Evolutionary conservation across 768 basidiomycete genomes (phyloP).

Genomic region (Termitomyces bulborhizus): DNA sequence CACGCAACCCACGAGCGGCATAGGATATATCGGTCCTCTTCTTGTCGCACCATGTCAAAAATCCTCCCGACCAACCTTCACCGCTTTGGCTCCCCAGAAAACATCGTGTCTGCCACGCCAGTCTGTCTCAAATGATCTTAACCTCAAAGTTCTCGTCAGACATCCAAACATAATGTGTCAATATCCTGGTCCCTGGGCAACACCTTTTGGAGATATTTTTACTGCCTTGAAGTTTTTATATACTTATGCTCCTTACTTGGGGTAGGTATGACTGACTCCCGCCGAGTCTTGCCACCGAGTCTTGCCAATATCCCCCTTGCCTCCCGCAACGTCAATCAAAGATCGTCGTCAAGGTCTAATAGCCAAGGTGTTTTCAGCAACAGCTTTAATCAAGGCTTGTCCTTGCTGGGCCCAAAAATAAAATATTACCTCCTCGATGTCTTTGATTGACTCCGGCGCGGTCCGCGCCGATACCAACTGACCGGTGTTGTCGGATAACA

Average conservation of each 20-base stretch:
- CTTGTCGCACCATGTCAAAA: too few relatives aligned
- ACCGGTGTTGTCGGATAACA: background rate
- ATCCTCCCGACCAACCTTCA: too few relatives aligned
- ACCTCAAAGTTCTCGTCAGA: too few relatives aligned
- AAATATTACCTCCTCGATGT: background rate
- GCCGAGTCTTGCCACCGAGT: background rate
- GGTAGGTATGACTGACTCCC: background rate
- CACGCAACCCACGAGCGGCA: too few relatives aligned
- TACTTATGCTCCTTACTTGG: background rate
- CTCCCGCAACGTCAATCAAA: background rate
- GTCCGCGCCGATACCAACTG: too few relatives aligned
- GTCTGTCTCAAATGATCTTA: too few relatives aligned
- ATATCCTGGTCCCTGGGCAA: background rate
- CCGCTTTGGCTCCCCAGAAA: too few relatives aligned
- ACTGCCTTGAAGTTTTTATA: background rate
- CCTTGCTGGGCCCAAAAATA: background rate
- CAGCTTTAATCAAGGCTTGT: background rate
- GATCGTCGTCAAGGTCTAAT: background rate
- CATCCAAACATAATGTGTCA: too few relatives aligned
- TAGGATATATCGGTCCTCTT: too few relatives aligned
- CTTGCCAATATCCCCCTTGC: background rate
- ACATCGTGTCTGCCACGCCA: too few relatives aligned
- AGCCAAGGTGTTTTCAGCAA: background rate
- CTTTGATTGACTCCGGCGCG: too few relatives aligned
- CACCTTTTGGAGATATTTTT: background rate